A percentile compares a stretch with the other conserved stretches of the same genome.
Evolutionary conservation across 116 monocot genomes (phyloP).

Genomic region (Cymodocea nodosa): DNA sequence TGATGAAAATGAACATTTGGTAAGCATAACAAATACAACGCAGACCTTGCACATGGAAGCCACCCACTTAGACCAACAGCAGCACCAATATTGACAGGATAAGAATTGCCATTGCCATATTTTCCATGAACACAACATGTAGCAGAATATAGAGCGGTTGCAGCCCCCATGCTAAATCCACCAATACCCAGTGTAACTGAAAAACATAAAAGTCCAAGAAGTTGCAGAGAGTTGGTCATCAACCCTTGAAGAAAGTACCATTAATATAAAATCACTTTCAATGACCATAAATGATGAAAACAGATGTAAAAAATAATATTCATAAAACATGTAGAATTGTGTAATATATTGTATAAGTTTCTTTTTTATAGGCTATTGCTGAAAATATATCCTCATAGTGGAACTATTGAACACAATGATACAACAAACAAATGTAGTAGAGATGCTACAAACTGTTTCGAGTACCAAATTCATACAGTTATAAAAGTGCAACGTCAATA

Average conservation of each 20-base stretch:
- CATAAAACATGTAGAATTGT: not conserved
- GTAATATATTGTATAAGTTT: no score
- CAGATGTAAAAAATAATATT: not conserved
- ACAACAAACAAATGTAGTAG: no score
- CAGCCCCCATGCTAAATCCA: conserved; percentile 79
- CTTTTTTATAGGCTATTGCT: no score
- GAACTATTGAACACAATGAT: no score
- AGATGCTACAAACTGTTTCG: no score
- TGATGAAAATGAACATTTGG: not conserved
- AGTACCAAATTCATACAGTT: no score
- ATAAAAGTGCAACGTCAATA: no score
- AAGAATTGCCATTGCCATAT: conserved; percentile 56
- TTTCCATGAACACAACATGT: conserved; percentile 55
- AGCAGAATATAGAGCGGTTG: conserved; percentile 53
- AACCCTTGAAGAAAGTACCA: not conserved
- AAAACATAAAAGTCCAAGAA: not conserved
- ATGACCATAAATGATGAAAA: not conserved
- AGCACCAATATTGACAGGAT: conserved; percentile 42
- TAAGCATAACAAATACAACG: not conserved
- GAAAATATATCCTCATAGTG: no score
- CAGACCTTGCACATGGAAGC: conserved; percentile 66
- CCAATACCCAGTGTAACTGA: conserved; percentile 70
- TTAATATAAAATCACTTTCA: no score
- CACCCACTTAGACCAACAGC: conserved; percentile 66
- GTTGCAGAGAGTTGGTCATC: not conserved